Conservation (phyloP, 1,139 yeast genomes). For the Hyphopichia burtonii region DNA sequence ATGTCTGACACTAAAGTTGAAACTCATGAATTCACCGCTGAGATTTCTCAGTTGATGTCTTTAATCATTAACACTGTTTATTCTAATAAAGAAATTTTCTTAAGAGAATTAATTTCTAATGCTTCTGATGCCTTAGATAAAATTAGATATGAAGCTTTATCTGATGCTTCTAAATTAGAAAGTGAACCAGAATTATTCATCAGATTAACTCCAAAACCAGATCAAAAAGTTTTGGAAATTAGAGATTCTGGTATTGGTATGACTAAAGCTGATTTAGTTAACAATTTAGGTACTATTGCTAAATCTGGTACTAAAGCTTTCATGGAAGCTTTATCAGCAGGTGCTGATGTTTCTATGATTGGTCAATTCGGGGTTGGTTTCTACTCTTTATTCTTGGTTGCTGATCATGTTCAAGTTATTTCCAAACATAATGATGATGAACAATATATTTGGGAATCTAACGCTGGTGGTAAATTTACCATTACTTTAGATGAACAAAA, state of each 20-base stretch:
- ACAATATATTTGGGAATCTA: slow-evolving; percentile 99
- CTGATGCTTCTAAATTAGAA: slow-evolving; percentile 90
- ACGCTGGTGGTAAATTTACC: slow-evolving; percentile 99
- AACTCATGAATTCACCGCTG: slow-evolving; percentile 98
- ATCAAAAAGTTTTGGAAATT: slow-evolving; percentile 88
- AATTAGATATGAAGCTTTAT: slow-evolving; percentile 93
- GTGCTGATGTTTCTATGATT: slow-evolving; percentile 99
- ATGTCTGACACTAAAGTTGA: slow-evolving; percentile 68
- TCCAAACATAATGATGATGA: slow-evolving; percentile 99
- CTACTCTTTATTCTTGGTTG: slow-evolving; percentile 99
- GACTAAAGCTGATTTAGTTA: slow-evolving; percentile 98
- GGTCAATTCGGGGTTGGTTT: slow-evolving; percentile 99
- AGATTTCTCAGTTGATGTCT: slow-evolving; percentile 99
- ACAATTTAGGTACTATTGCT: slow-evolving; percentile 99
- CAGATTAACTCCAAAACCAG: slow-evolving; percentile 96
- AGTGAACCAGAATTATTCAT: slow-evolving; percentile 95
- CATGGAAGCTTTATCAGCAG: slow-evolving; percentile 99
- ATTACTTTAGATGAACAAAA: slow-evolving; percentile 85
- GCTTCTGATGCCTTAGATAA: slow-evolving; percentile 87
- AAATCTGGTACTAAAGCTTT: slow-evolving; percentile 99
- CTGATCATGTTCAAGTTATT: slow-evolving; percentile 98
- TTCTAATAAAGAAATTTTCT: slow-evolving; percentile 98
- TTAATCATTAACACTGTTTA: slow-evolving; percentile 99
- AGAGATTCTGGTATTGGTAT: slow-evolving; percentile 99
- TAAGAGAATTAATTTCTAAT: slow-evolving; percentile 98